Base-by-base conservation (phyloP, 129 eudicot genomes). In the Apium graveolens region DNA sequence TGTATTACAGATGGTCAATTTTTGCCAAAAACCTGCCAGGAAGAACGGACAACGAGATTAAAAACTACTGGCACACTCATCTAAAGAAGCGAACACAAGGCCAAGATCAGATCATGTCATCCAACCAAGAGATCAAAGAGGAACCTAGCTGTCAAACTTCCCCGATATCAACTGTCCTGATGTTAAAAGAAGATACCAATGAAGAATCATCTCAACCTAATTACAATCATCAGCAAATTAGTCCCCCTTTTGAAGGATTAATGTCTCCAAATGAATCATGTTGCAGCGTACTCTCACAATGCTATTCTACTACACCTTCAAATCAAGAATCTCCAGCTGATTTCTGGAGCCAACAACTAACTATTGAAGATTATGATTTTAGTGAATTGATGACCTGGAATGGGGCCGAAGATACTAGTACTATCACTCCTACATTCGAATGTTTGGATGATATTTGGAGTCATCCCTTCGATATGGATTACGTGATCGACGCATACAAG, bases 61-160 rank as follows among this genome's bases (percentile, higher is more conserved):
- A 60, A 60, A 60, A 60, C 68, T 26, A 60, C 32, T 60, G 68
- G 68, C 68, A 60, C 68, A 60, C 68, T n/a, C 68, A 60, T 60
- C 68, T 60, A 3, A 60, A 60, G 17, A 60, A 60, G 68, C 68
- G 68, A 60, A 10, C 68, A 60, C 68, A 60, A n/a, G 68, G 32
- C 34, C 5, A n/a, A 26, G 26, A 60, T 60, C 29, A 0, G 16
- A 11, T 60, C 66, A 9, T 9, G 32, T 31, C 65, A 55, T 55
- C 65, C 13, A 55, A 7, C 31, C 65, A 55, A 55, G 29, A 55
- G 65, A 55, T 55, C 31, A 57, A 57, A 14, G 31, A 26, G 17
- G 68, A 60, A n/a, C 26, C 68, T 60, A n/a, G 5, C 9, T 7
- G 65, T 55, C 29, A 55, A 24, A 55, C 4, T n/a, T 60, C 17